phyloP scores from a whole-genome alignment of 1,139 yeast genomes.

The Saccharomycopsis hybrid region DNA sequence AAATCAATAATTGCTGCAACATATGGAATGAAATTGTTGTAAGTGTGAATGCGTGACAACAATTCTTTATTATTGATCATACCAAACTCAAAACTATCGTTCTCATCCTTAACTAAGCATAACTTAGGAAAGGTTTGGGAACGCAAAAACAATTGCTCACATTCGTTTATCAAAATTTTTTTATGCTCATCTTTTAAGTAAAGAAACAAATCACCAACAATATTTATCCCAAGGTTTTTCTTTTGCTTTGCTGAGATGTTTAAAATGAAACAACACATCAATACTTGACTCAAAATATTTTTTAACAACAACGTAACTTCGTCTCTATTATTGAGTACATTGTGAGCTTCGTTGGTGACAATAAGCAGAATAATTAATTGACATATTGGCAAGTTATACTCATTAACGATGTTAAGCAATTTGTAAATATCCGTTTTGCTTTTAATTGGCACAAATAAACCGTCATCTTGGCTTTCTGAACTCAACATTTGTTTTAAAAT shows the following conservation, averaged over 20 bases:
- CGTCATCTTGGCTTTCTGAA: not conserved
- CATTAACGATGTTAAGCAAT: slow-evolving; percentile 9
- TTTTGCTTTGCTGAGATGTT: slow-evolving; percentile 4
- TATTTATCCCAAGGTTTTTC: slow-evolving; percentile 1
- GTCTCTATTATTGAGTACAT: slow-evolving; percentile 1
- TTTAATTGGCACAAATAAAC: not conserved
- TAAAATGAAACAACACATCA: slow-evolving; percentile 5
- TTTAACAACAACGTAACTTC: slow-evolving; percentile 3
- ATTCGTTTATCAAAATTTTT: slow-evolving; percentile 25
- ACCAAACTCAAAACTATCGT: not conserved
- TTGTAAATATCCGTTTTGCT: slow-evolving; percentile 7
- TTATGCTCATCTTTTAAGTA: slow-evolving; percentile 26
- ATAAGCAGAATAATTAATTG: slow-evolving; percentile 8
- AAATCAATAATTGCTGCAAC: slow-evolving; percentile 14
- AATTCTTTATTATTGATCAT: not conserved
- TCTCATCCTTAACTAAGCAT: slow-evolving; percentile 1
- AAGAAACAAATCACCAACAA: slow-evolving; percentile 29
- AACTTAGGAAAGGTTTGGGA: slow-evolving; percentile 33
- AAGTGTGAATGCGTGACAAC: slow-evolving; percentile 1
- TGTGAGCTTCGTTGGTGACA: not conserved
- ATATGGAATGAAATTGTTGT: slow-evolving; percentile 18
- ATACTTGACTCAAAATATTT: slow-evolving; percentile 2
- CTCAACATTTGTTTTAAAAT: not conserved
- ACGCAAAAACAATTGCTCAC: slow-evolving; percentile 33
- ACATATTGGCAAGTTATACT: slow-evolving; percentile 14